Conservation (phyloP, 176 grass and related monocot genomes). For the Ananas comosus region DNA sequence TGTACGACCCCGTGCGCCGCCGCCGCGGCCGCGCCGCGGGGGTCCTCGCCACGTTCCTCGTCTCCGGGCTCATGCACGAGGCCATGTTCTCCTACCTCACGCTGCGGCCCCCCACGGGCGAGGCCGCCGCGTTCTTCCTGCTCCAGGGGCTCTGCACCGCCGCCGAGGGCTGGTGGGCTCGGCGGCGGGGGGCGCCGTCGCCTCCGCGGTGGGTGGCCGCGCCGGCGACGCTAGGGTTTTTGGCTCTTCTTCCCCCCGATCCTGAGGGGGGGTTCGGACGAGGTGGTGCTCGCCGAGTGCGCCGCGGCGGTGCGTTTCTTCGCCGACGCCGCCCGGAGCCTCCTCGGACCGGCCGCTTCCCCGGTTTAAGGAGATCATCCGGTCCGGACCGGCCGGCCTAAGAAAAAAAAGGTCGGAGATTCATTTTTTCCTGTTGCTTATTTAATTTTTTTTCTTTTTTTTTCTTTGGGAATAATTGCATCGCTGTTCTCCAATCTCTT, state of each 20-base stretch:
- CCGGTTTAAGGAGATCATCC: no score
- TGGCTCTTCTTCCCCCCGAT: constrained; percentile 15
- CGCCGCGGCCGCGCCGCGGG: neutral
- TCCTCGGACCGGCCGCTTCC: no score
- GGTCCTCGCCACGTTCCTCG: constrained; percentile 11
- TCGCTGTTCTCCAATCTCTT: no score
- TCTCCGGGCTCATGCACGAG: constrained; percentile 22
- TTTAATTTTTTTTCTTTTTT: no score
- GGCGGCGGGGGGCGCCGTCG: neutral
- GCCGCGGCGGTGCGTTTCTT: neutral
- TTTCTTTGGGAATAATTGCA: no score
- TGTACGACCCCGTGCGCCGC: constrained; percentile 7
- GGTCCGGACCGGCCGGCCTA: no score
- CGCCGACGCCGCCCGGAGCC: no score
- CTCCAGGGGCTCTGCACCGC: neutral
- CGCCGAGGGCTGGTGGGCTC: neutral
- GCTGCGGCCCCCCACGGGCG: neutral
- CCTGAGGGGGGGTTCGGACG: neutral
- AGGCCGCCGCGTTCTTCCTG: constrained; percentile 8
- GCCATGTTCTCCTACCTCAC: constrained; percentile 6
- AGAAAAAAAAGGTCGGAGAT: no score
- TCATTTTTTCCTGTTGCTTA: no score
- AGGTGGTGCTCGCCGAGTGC: constrained; percentile 11
- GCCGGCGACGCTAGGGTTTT: constrained; percentile 1
- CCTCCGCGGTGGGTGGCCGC: neutral